Evolutionary conservation across 2,329 filamentous ascomycete species (phyloP), one percentile per base, ranked within the genome.

Genomic region (Phialocephala sp.): DNA sequence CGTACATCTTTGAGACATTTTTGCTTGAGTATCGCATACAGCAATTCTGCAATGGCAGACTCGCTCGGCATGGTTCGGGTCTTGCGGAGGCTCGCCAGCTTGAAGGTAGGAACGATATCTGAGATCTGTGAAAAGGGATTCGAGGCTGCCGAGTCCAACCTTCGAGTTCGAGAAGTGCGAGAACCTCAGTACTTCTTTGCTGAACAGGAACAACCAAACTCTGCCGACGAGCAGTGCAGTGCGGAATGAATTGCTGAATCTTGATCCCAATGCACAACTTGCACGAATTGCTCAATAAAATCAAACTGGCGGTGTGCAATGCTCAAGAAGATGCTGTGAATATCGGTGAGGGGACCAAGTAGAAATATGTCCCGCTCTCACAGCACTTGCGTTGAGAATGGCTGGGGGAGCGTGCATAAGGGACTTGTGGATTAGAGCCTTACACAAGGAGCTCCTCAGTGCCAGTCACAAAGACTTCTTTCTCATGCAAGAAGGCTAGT

Each of bases 11-110:
- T 84, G 37, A 86, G 74, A 68, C 84, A 83, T 59, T 85, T 77
- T 69, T 86, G 84, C 68, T 83, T 85, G 69, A 86, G 76, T 60
- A 86, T 85, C 24, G 81, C 79, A 72, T 84, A 86, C n/a, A 85
- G 77, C 65, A 86, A 84, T 45, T 81, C 82, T 39, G 79, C 79
- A 20, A 80, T 84, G 58, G 82, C 79, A 60, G 77, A 80, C 67
- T 86, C 84, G 6, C 78, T 81, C 35, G 82, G 78, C 78, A 76
- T 76, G 32, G 32, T 80, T 59, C 63, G 55, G 64, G 72, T 76
- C 63, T 79, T 78, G 66, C 79, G 76, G 35, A 77, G 73, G 60
- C 75, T 72, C 64, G 69, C 72, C 69, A 72, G 62, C 43, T 70
- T 73, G 68, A 54, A 54, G 27, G 47, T 59, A 41, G 54, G 56